phyloP scores from a whole-genome alignment of 176 grass and related monocot species.

The Triticum dicoccoides region DNA sequence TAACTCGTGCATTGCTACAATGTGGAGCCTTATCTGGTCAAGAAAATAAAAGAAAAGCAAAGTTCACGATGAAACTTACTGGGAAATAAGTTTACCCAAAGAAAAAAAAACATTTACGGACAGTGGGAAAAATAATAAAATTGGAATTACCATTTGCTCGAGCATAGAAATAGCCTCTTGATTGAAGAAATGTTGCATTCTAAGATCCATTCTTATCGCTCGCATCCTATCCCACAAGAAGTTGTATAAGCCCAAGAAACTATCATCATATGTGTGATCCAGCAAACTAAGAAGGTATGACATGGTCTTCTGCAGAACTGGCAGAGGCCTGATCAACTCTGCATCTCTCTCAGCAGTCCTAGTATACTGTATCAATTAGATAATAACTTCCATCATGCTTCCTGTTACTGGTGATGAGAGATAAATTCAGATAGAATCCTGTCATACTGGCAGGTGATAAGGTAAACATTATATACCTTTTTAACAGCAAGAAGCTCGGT shows the following conservation, averaged over 20 bases:
- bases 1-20: constrained; percentile 91
- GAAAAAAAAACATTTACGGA: not conserved
- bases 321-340: constrained; percentile 88
- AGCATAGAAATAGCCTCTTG: constrained; percentile 82
- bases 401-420: constrained; percentile 41
- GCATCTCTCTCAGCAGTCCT: constrained; percentile 90
- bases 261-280: constrained; percentile 70
- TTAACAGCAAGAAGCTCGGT: constrained; percentile 86
- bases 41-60: constrained; percentile 10
- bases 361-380: constrained; percentile 84
- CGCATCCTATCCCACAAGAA: constrained; percentile 99
- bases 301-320: constrained; percentile 86
- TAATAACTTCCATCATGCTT: constrained; percentile 48
- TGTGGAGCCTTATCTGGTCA: constrained; percentile 88
- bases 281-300: constrained; percentile 87
- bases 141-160: constrained; percentile 91
- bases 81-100: not conserved
- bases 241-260: constrained; percentile 88
- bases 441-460: constrained; percentile 38
- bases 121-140: not conserved
- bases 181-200: constrained; percentile 98
- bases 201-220: constrained; percentile 96
- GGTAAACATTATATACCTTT: constrained; percentile 59
- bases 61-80: constrained; percentile 1
- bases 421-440: constrained; percentile 49